These are phyloP conservation scores for Purpureocillium lavendulum DNA, from an alignment of 2,329 filamentous ascomycete genomes.

Conservation along the genomic window DNA sequence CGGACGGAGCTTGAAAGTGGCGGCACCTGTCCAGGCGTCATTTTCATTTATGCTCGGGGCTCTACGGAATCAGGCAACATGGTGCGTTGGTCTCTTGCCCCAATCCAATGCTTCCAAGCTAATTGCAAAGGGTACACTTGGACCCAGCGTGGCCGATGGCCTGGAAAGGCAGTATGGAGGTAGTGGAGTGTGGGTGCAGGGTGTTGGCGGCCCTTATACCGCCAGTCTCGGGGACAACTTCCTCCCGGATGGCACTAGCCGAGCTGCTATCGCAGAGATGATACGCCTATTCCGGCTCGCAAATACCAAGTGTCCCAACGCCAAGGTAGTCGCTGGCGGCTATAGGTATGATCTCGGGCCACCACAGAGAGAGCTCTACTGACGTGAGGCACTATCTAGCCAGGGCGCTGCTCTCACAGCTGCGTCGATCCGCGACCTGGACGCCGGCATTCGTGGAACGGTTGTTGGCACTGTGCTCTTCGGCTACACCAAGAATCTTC, in stretches of 20 bases:
- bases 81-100: slow-evolving; percentile 12
- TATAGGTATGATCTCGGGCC: slow-evolving; percentile 22
- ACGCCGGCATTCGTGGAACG: slow-evolving; percentile 19
- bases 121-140: slow-evolving; percentile 11
- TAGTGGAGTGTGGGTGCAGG: slow-evolving; percentile 30
- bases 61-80: slow-evolving; percentile 30
- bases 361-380: too few relatives aligned
- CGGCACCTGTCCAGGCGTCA: slow-evolving; percentile 23
- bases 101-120: neutral
- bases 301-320: slow-evolving; percentile 31
- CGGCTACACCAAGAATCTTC: slow-evolving; percentile 34
- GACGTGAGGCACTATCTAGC: slow-evolving; percentile 6
- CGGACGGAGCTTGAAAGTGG: slow-evolving; percentile 20
- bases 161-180: slow-evolving; percentile 18
- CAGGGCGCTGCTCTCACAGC: slow-evolving; percentile 37
- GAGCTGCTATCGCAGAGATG: slow-evolving; percentile 29
- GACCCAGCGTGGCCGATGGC: slow-evolving; percentile 18
- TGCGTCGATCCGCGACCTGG: slow-evolving; percentile 26
- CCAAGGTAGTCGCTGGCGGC: slow-evolving; percentile 32
- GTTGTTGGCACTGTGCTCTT: slow-evolving; percentile 28
- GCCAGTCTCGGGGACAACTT: slow-evolving; percentile 26
- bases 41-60: slow-evolving; percentile 31
- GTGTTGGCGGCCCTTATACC: slow-evolving; percentile 30
- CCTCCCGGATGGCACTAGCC: slow-evolving; percentile 26
- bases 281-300: slow-evolving; percentile 30